Evolutionary conservation across 2,329 filamentous ascomycete genomes (phyloP), one percentile per base, ranked within the genome.

Genomic region (Triangularia verruculosa): DNA sequence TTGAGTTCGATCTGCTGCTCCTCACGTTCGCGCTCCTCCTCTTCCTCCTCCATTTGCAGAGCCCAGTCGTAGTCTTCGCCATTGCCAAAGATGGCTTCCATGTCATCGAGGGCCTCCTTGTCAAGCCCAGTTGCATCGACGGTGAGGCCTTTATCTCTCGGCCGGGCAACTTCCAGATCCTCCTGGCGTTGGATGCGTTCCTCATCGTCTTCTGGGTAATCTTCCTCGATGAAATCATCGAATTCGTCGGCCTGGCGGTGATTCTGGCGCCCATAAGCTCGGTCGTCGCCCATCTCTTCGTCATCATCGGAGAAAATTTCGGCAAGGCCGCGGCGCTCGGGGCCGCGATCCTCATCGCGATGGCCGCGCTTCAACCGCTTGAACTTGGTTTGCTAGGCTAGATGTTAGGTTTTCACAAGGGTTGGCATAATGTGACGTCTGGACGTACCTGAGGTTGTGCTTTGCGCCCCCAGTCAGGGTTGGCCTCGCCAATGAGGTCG

Each of bases 231-330:
- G 77, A 99, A 99, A 74, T 94, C 93, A 65, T 92, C 92, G 75
- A 96, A 92, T 72, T 96, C 92, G 75, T 96, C 91, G 55, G 86
- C 85, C 66, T 85, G 81, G 34, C 82, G 82, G 64, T 90, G 84
- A 66, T 86, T 85, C 67, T 76, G 80, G 67, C 84, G 78, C 32
- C 77, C 78, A 63, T 85, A 86, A 2, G 76, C 75, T 63, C 82
- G 78, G 43, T 84, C 82, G 5, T 86, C 84, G 61, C 67, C 83
- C 63, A 84, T 86, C 17, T 90, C 87, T 61, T 96, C 93, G 66
- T 98, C 94, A 60, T 97, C 94, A 69, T 97, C 94, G 34, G 92
- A 93, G 76, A 99, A 99, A 69, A 99, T 98, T 70, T 97, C 89
- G 69, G 93, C 89, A 15, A 98, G 86, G 24, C 90, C 92, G 66